phyloP scores from a whole-genome alignment of 768 basidiomycete genomes.

The Lentinus tigrinus region DNA sequence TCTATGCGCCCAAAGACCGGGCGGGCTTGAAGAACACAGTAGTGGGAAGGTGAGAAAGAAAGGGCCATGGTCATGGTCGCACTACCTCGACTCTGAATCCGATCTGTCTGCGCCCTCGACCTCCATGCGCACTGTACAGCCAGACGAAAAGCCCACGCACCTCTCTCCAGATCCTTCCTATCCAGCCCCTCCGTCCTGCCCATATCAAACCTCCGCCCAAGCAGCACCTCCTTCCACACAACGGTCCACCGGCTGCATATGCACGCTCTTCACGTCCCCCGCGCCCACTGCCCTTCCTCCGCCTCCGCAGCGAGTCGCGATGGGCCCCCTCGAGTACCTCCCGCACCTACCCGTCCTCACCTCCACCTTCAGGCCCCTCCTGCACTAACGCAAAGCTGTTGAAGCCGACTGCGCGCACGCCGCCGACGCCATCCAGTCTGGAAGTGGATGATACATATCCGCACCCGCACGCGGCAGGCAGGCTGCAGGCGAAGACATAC shows the following conservation, averaged over 20 bases:
- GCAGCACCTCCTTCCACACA: constrained; percentile 30
- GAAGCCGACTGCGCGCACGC: no score
- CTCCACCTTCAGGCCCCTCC: no score
- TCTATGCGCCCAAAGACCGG: no score
- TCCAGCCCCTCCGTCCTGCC: constrained; percentile 23
- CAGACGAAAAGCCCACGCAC: constrained; percentile 16
- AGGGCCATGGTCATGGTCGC: background rate
- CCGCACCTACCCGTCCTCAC: no score
- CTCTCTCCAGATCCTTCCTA: constrained; percentile 25
- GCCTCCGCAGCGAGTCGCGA: constrained; percentile 6
- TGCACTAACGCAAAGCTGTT: no score
- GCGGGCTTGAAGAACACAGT: no score
- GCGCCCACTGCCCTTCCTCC: background rate
- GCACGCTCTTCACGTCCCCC: background rate
- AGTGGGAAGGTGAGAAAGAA: no score
- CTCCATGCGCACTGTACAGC: constrained; percentile 13
- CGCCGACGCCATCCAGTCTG: no score
- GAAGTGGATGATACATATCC: no score
- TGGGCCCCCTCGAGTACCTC: no score
- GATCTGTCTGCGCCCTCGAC: background rate
- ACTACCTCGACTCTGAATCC: background rate
- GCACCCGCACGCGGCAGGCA: no score
- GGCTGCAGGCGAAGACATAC: no score
- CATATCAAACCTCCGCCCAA: constrained; percentile 22
- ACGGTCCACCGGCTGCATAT: constrained; percentile 19